Evolutionary conservation across 805 yeast species (phyloP), one percentile per base, ranked within the genome.

Genomic region (Saccharomycopsis oosterbeekiorum): DNA sequence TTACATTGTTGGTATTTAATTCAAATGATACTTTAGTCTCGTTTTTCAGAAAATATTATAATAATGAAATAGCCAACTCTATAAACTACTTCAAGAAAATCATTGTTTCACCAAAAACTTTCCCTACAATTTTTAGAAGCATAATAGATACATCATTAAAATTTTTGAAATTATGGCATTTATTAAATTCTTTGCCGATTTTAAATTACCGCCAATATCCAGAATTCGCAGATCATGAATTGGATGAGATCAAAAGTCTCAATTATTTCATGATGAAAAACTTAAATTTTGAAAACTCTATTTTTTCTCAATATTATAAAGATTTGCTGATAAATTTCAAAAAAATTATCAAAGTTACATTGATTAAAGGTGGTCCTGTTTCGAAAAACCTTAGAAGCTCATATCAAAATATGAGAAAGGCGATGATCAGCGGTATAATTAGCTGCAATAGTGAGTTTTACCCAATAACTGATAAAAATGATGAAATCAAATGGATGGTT

Each of bases 301-400:
- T 64, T 24, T 58, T 62, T 24, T 55, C 63, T 2, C 59, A 69
- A 4, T 78, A 69, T 65, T 77, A 79, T 77, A 59, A 66, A 8
- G 68, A 65, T 34, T 61, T 77, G 29, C 62, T 74, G 1, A 53
- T 51, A 34, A 71, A 68, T 53, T 76, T 76, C 65, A 75, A 76
- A 63, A 75, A 72, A 59, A 74, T 69, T 62, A 70, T 78, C 6
- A 74, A 70, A 0, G 72, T 75, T 5, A 76, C 80, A 4, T 74
- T 78, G 76, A 75, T 76, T 2, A 69, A 78, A 60, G 81, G 80
- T 24, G 81, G 81, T 0, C 80, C 81, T 17, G 74, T 76, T 19
- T 80, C 81, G 1, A 76, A 77, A 61, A 77, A 76, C 64, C 68
- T 78, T 64, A 74, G 69, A 59, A 67, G 72, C 4, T 75, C 75